Evolutionary conservation across 208 protist genomes (phyloP).

Genomic region (Leishmania arabica): DNA sequence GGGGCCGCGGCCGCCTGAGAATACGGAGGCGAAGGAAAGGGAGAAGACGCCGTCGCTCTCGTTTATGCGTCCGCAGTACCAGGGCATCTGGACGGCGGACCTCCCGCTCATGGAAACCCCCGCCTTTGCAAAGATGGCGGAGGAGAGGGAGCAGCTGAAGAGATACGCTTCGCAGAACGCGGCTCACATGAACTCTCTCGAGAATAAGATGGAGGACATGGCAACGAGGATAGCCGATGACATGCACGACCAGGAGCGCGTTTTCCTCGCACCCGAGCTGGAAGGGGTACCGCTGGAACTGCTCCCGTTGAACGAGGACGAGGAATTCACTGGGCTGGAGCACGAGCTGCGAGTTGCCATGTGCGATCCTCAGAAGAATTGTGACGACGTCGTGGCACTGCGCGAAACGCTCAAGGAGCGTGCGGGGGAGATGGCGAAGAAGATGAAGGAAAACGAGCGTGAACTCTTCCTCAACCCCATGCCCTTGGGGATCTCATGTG

Average conservation of each 20-base stretch:
- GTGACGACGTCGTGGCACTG: conserved; percentile 26
- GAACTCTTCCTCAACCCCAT: conserved; percentile 58
- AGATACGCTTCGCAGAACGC: conserved; percentile 43
- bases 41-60: conserved; percentile 27
- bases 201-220: conserved; percentile 38
- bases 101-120: conserved; percentile 40
- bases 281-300: conserved; percentile 56
- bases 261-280: conserved; percentile 47
- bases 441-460: conserved; percentile 56
- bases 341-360: conserved; percentile 43
- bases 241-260: conserved; percentile 52
- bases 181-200: conserved; percentile 36
- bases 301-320: conserved; percentile 58
- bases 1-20: not conserved
- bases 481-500: conserved; percentile 47
- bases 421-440: conserved; percentile 47
- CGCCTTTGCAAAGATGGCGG: conserved; percentile 35
- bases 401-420: conserved; percentile 46
- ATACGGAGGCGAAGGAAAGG: conserved; percentile 4
- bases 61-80: conserved; percentile 50
- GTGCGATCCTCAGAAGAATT: conserved; percentile 26
- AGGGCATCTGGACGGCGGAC: conserved; percentile 47
- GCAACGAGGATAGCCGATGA: conserved; percentile 31
- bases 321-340: conserved; percentile 45
- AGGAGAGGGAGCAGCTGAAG: conserved; percentile 36